These are phyloP conservation scores for Podospora pseudocomata DNA, from an alignment of 495 filamentous ascomycete species.

Conservation along the genomic window DNA sequence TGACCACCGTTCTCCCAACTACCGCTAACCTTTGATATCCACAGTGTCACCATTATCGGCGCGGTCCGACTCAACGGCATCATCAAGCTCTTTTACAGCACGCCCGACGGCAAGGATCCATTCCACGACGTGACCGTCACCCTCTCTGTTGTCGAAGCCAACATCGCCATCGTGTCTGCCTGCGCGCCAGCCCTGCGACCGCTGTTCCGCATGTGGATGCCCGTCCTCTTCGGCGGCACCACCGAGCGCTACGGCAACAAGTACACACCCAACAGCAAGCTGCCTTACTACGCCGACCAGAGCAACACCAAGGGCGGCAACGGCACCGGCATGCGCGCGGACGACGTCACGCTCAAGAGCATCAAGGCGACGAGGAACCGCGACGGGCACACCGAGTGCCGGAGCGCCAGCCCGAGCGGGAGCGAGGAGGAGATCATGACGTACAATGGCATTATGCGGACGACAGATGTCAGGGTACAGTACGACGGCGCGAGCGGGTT, in stretches of 20 bases:
- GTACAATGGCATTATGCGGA: constrained; percentile 20
- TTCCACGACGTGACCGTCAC: constrained; percentile 39
- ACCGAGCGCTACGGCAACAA: constrained; percentile 12
- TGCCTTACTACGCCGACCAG: constrained; percentile 5
- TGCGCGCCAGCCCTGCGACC: constrained; percentile 40
- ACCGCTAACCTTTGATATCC: not conserved
- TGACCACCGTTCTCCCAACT: not conserved
- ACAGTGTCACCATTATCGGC: constrained; percentile 47
- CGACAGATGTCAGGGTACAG: constrained; percentile 16
- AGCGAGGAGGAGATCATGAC: constrained; percentile 22
- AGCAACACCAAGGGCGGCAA: not conserved
- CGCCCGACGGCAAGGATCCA: constrained; percentile 21
- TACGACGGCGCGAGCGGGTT: constrained; percentile 1
- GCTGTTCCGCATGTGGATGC: constrained; percentile 25
- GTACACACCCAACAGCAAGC: constrained; percentile 9
- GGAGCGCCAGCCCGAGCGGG: constrained; percentile 15
- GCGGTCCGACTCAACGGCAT: constrained; percentile 31
- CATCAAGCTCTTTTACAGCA: constrained; percentile 14
- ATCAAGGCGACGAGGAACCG: constrained; percentile 6
- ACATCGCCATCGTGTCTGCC: constrained; percentile 48
- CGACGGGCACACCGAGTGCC: constrained; percentile 11
- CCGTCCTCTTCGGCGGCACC: constrained; percentile 13
- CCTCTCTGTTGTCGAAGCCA: constrained; percentile 49
- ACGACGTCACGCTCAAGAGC: not conserved
- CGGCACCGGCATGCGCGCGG: not conserved